phyloP scores from a whole-genome alignment of 1,139 yeast genomes.

The Protomyces macrosporus region DNA sequence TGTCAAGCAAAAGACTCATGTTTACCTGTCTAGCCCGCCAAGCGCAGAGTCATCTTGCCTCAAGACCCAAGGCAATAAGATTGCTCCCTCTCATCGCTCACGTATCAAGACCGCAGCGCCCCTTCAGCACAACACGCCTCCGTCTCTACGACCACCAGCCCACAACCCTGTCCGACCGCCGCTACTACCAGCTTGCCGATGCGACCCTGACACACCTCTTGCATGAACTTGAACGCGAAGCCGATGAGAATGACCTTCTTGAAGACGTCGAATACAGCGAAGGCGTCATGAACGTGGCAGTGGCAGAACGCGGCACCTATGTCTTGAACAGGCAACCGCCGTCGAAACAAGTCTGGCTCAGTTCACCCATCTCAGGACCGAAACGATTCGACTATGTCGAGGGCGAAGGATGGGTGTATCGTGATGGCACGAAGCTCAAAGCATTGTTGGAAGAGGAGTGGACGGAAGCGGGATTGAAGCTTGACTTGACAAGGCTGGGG shows the following conservation, averaged over 20 bases:
- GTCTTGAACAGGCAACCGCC: conserved; percentile 93
- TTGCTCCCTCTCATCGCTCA: too few relatives aligned
- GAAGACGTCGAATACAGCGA: conserved; percentile 39
- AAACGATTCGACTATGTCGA: conserved; percentile 46
- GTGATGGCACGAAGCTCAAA: conserved; percentile 42
- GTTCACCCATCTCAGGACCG: conserved; percentile 92
- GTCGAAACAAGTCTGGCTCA: conserved; percentile 85
- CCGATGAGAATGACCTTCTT: conserved; percentile 3
- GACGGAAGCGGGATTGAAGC: conserved; percentile 9
- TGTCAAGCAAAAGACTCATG: too few relatives aligned
- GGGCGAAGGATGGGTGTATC: conserved; percentile 42
- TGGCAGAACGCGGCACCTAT: conserved; percentile 70
- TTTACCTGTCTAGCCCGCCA: too few relatives aligned
- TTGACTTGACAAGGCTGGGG: conserved; percentile 14
- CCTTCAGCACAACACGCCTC: neutral
- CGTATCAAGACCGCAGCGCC: neutral
- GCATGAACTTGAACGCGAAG: conserved; percentile 9
- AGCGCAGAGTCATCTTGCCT: too few relatives aligned
- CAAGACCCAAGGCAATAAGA: too few relatives aligned
- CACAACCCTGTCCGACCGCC: conserved; percentile 11
- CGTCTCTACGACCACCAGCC: conserved; percentile 8
- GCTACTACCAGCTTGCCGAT: conserved; percentile 21
- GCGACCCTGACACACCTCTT: conserved; percentile 10
- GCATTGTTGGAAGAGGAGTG: conserved; percentile 39
- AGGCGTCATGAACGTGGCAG: conserved; percentile 69